phyloP scores from a whole-genome alignment of 805 yeast species.

The Middelhovenomyces tepae region DNA sequence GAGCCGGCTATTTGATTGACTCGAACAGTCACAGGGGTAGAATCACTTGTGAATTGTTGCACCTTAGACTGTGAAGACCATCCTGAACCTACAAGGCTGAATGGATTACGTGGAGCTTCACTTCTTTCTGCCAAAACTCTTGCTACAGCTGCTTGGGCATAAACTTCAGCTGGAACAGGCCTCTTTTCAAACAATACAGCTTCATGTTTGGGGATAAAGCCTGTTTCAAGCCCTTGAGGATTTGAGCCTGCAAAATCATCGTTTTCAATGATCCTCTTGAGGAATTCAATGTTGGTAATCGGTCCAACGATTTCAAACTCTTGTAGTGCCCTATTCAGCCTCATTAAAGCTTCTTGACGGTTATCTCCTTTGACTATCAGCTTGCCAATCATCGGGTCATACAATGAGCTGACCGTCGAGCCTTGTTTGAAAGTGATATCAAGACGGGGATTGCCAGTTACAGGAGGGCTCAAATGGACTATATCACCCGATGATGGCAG shows the following conservation, averaged over 20 bases:
- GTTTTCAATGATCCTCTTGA: conserved; percentile 21
- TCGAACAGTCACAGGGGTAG: conserved; percentile 1
- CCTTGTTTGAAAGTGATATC: conserved; percentile 24
- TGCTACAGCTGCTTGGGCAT: conserved; percentile 25
- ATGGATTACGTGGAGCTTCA: conserved; percentile 9
- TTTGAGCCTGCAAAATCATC: conserved; percentile 21
- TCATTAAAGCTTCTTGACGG: conserved; percentile 22
- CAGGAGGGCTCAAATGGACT: conserved; percentile 21
- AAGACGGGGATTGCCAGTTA: conserved; percentile 21
- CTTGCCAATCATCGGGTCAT: conserved; percentile 29
- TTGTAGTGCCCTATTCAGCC: conserved; percentile 21
- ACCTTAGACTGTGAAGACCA: conserved; percentile 12
- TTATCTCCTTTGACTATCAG: conserved; percentile 22
- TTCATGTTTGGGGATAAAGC: conserved; percentile 23
- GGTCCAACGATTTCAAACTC: conserved; percentile 27
- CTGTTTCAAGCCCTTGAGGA: conserved; percentile 25
- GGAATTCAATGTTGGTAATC: conserved; percentile 25
- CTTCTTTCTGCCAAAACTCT: conserved; percentile 9
- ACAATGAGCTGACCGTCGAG: conserved; percentile 22
- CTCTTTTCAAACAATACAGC: conserved; percentile 14
- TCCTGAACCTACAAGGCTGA: conserved; percentile 8
- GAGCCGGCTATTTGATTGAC: conserved; percentile 1
- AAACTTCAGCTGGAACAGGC: conserved; percentile 16
- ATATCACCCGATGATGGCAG: conserved; percentile 25
- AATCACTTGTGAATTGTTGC: conserved; percentile 10